phyloP scores from a whole-genome alignment of 2,329 filamentous ascomycete genomes.

The Penicillium psychrosexuale region DNA sequence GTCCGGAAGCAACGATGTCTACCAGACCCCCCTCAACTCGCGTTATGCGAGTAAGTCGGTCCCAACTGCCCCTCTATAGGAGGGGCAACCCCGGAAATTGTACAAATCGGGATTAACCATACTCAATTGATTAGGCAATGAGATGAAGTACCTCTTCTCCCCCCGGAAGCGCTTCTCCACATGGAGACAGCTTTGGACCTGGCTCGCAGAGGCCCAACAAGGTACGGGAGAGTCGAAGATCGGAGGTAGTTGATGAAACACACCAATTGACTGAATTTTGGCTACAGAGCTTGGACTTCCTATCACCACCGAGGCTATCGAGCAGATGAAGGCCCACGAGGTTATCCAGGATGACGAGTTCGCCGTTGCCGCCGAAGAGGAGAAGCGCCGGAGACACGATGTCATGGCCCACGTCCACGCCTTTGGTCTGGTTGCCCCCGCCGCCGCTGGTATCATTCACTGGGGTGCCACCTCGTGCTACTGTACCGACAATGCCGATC shows the following conservation, averaged over 20 bases:
- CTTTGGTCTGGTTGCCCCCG: slow-evolving; percentile 69
- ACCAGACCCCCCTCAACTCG: slow-evolving; percentile 66
- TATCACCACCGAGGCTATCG: slow-evolving; percentile 71
- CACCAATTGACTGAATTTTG: slow-evolving; percentile 25
- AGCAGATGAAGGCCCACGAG: slow-evolving; percentile 71
- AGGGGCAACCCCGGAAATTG: slow-evolving; percentile 10
- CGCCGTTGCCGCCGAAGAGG: slow-evolving; percentile 69
- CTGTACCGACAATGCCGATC: slow-evolving; percentile 69
- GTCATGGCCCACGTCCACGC: slow-evolving; percentile 68
- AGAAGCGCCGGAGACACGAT: slow-evolving; percentile 68
- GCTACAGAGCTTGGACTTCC: slow-evolving; percentile 65
- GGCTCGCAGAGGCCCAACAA: slow-evolving; percentile 76
- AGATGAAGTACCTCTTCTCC: slow-evolving; percentile 79
- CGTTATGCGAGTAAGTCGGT: slow-evolving; percentile 63
- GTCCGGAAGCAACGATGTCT: slow-evolving; percentile 50
- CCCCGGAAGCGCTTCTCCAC: slow-evolving; percentile 70
- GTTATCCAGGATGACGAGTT: slow-evolving; percentile 77
- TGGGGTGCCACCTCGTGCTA: slow-evolving; percentile 61
- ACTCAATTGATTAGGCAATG: slow-evolving; percentile 41
- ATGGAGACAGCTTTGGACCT: slow-evolving; percentile 83
- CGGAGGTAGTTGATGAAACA: slow-evolving; percentile 10
- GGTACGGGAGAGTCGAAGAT: slow-evolving; percentile 26
- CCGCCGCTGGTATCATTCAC: slow-evolving; percentile 80
- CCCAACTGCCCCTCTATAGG: slow-evolving; percentile 9
- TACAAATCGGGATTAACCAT: slow-evolving; percentile 15